A percentile compares a stretch with the other conserved stretches of the same genome.
Conservation (phyloP, 2,329 filamentous ascomycete species). For the Chaetothyriales sp. region DNA sequence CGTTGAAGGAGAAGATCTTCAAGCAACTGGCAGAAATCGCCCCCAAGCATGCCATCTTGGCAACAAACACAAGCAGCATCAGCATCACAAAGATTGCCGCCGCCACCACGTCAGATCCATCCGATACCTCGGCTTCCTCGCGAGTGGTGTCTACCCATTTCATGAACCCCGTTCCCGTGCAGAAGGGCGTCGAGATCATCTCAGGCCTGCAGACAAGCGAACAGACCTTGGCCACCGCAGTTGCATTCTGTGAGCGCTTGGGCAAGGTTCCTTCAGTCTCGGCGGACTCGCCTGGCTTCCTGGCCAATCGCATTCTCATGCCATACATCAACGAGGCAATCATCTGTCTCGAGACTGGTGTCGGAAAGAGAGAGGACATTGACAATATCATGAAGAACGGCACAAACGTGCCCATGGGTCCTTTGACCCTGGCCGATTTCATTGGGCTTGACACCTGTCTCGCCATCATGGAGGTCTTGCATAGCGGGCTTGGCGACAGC, state of each 20-base stretch:
- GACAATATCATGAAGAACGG: constrained; percentile 99
- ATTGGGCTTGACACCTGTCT: constrained; percentile 94
- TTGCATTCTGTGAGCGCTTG: constrained; percentile 80
- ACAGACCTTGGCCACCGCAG: constrained; percentile 63
- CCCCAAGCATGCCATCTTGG: constrained; percentile 71
- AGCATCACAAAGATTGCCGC: constrained; percentile 83
- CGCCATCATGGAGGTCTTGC: constrained; percentile 90
- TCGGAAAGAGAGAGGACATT: constrained; percentile 80
- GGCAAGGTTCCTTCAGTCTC: constrained; percentile 82
- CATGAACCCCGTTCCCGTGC: constrained; percentile 96
- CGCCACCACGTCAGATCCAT: constrained; percentile 69
- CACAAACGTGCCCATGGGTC: constrained; percentile 96
- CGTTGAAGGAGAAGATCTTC: constrained; percentile 82
- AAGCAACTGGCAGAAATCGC: constrained; percentile 64
- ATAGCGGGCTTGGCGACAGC: constrained; percentile 80
- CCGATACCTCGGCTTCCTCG: constrained; percentile 63
- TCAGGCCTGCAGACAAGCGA: constrained; percentile 79
- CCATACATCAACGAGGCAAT: constrained; percentile 98
- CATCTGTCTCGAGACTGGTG: constrained; percentile 84
- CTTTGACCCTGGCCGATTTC: constrained; percentile 84
- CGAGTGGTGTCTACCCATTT: constrained; percentile 93
- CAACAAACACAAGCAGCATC: constrained; percentile 97
- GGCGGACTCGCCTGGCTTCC: constrained; percentile 80
- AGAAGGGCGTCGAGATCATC: constrained; percentile 97
- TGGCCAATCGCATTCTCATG: constrained; percentile 95